Base-by-base conservation (phyloP, 2,329 filamentous ascomycete species). In the Cytospora piceicola region DNA sequence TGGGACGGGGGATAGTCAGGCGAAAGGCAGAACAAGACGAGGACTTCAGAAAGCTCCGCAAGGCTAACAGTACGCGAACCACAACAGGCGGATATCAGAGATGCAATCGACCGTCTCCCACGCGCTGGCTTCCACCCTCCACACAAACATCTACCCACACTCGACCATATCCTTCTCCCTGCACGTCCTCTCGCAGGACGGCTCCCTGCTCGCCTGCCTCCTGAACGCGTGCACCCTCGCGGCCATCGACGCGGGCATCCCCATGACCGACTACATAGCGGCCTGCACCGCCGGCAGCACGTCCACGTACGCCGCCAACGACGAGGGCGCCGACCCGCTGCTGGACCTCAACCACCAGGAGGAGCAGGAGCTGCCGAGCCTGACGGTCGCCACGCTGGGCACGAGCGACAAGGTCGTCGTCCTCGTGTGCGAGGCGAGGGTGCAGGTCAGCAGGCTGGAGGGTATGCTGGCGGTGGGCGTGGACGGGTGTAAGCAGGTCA, bases 391-490 rank as follows among this genome's bases (percentile, higher is more conserved):
- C 0, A 96, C 93, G 2, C 81, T 93, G 24, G 91, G 92, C 7
- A 84, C 83, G 8, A 87, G 83, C 57, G 92, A 94, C 74, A 89
- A 88, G 71, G 89, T 98, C 2, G 88, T 87, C 2, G 90, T 94
- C 8, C 78, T 96, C 69, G 85, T 94, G 15, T 91, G 96, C 83
- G 95, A 98, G 82, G 95, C 90, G 63, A 87, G 92, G 57, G 89
- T 97, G n/a, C 91, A 96, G 77, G 87, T 91, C 69, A 84, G 84
- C 65, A 85, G 93, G 65, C 75, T 98, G 67, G 94, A 99, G 79
- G 91, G 91, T 1, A 96, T 99, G 94, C 80, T 99, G 71, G 93
- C 92, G 0, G 93, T 97, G 1, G 94, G 91, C 0, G 88, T 97
- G 58, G 94, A 97, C 75, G 95, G 94, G 6, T 98, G 94, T 77